These are phyloP conservation scores for Marasmius oreades DNA, from an alignment of 1,284 basidiomycete species.

Conservation along the genomic window DNA sequence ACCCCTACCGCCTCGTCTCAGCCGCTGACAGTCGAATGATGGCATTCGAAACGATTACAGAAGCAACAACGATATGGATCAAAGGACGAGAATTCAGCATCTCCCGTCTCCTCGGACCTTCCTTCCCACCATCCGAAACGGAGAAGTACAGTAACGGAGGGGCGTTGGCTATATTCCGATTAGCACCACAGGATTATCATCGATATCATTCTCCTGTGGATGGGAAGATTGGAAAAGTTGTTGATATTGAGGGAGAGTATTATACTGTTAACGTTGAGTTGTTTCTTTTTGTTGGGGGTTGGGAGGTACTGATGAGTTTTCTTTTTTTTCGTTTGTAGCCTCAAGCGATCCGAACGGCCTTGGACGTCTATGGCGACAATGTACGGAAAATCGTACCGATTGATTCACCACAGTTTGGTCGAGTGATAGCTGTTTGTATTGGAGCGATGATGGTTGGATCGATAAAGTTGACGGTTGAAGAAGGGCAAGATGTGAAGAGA, in stretches of 20 bases:
- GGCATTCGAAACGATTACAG: constrained; percentile 82
- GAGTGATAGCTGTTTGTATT: constrained; percentile 86
- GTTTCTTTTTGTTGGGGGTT: background rate
- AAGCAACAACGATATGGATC: constrained; percentile 93
- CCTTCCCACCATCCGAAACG: constrained; percentile 57
- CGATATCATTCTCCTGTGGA: constrained; percentile 93
- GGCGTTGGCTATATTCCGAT: constrained; percentile 79
- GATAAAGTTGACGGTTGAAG: constrained; percentile 79
- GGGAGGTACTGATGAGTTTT: background rate
- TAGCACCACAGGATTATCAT: constrained; percentile 97
- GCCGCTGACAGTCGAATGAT: constrained; percentile 94
- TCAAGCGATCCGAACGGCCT: constrained; percentile 73
- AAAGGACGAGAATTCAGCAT: constrained; percentile 94
- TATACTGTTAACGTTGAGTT: constrained; percentile 85
- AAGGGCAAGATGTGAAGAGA: constrained; percentile 75
- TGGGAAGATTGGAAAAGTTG: constrained; percentile 79
- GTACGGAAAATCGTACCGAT: constrained; percentile 87
- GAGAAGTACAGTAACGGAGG: constrained; percentile 78
- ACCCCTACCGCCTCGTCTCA: constrained; percentile 78
- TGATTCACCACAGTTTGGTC: constrained; percentile 81
- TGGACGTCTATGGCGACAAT: constrained; percentile 97
- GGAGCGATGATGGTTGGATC: constrained; percentile 96
- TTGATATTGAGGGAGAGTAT: constrained; percentile 81
- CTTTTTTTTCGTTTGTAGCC: constrained; percentile 43
- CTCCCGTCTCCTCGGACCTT: constrained; percentile 74